phyloP scores from a whole-genome alignment of 2,329 filamentous ascomycete species.

The Colletotrichum gloeosporioides region DNA sequence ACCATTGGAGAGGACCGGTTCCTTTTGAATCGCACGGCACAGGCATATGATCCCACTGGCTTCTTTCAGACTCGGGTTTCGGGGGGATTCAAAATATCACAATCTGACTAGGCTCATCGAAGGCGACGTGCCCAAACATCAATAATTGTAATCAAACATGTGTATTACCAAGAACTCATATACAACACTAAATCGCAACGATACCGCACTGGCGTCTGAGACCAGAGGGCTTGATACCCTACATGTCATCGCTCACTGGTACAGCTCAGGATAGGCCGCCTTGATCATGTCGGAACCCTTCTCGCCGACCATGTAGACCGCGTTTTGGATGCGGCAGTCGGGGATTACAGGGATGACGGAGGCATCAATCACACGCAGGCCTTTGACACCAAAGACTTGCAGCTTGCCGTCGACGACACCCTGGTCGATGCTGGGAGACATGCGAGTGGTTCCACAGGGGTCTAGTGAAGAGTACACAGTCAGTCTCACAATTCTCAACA shows the following conservation, averaged over 20 bases:
- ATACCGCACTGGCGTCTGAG: fast-evolving
- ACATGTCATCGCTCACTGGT: constrained; percentile 24
- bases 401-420: constrained; percentile 58
- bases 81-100: constrained; percentile 24
- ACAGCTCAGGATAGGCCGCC: constrained; percentile 20
- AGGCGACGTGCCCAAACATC: not conserved
- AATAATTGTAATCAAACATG: fast-evolving
- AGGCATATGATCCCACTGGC: constrained; percentile 35
- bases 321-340: constrained; percentile 64
- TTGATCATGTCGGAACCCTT: constrained; percentile 39
- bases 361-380: constrained; percentile 60
- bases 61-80: constrained; percentile 39
- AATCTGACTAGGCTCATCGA: not conserved
- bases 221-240: fast-evolving
- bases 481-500: not conserved
- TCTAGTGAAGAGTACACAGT: constrained; percentile 31
- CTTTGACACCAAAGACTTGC: constrained; percentile 58
- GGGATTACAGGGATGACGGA: constrained; percentile 61
- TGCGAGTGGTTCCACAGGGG: constrained; percentile 60
- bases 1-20: constrained; percentile 30
- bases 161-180: not conserved
- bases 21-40: not conserved
- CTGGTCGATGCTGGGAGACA: constrained; percentile 55
- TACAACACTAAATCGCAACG: fast-evolving
- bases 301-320: constrained; percentile 66